A percentile compares a stretch with the other conserved stretches of the same genome.
phyloP scores from a whole-genome alignment of 306 rosid genomes.

The Acacia acuminata region DNA sequence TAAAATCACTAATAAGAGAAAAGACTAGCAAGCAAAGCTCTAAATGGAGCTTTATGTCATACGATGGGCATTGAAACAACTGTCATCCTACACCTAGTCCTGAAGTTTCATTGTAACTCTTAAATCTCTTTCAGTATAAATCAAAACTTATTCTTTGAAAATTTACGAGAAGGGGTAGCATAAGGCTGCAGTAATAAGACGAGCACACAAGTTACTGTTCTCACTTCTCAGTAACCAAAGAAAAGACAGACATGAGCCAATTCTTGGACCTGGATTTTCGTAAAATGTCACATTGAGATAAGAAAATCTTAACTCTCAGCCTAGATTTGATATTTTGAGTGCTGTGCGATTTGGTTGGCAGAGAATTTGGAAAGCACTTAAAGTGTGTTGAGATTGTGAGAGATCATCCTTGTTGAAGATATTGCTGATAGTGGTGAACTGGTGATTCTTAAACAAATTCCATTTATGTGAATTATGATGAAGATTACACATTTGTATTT shows the following conservation, averaged over 20 bases:
- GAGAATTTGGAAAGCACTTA: neutral
- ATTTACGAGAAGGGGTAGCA: neutral
- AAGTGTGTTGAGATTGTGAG: neutral
- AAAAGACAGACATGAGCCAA: neutral
- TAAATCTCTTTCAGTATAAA: neutral
- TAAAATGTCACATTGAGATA: neutral
- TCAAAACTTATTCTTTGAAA: neutral
- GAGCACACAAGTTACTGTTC: neutral
- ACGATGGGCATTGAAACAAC: neutral
- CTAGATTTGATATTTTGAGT: neutral
- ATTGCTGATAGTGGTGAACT: neutral
- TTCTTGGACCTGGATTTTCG: neutral
- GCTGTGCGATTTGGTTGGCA: neutral
- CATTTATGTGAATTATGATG: neutral
- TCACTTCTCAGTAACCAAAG: neutral
- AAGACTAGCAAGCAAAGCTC: neutral
- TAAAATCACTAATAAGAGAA: neutral
- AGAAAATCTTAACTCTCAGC: neutral
- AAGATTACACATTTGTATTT: neutral
- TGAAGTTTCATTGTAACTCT: neutral
- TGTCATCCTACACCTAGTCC: neutral
- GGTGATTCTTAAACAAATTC: neutral
- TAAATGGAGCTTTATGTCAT: neutral
- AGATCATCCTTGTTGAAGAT: neutral
- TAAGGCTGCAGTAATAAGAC: neutral